Evolutionary conservation across 768 basidiomycete genomes (phyloP), one percentile per base, ranked within the genome.

Genomic region (Auriscalpium vulgare): DNA sequence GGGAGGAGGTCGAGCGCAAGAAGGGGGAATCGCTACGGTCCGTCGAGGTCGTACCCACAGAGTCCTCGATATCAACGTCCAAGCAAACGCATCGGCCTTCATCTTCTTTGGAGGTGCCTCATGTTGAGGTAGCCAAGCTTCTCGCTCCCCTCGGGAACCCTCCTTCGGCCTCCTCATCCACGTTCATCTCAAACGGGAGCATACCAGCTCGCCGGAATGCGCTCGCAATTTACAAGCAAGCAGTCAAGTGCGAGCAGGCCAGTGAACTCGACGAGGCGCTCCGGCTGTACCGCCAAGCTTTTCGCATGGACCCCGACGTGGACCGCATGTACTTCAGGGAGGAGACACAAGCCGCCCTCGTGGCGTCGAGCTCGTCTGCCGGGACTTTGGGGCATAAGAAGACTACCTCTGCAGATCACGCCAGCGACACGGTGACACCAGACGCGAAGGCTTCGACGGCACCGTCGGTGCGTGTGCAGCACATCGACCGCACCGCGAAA

Each of bases 251-350:
- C 47, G 93, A 97, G 68, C 87, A 90, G 65, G 72, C 71, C 46
- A 83, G 91, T 40, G 73, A 87, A 57, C 73, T 91, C 50, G 87
- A 93, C 60, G 81, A 86, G 37, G 93, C 93, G 10, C 69, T 93
- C 10, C 65, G 69, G 23, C 70, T 92, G 8, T 97, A 95, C 64
- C 83, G 90, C 10, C 80, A 82, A 58, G 90, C 90, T 2, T 94
- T 93, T 67, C 81, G 85, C 52, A 71, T 87, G 70, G 80, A 93
- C 57, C 74, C 85, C 37, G 74, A 88, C 58, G 88, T 94, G 37
- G 91, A 93, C 66, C 77, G 78, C 57, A 78, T 79, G 1, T 92
- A 88, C 69, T 74, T 78, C 57, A 74, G 75, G 44, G 75, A 83
- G 45, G 66, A 63, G 55, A 34, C 53, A 10, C 17, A 44, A 19